Evolutionary conservation across 2,329 filamentous ascomycete genomes (phyloP).

Genomic region (Aspergillus uvarum): DNA sequence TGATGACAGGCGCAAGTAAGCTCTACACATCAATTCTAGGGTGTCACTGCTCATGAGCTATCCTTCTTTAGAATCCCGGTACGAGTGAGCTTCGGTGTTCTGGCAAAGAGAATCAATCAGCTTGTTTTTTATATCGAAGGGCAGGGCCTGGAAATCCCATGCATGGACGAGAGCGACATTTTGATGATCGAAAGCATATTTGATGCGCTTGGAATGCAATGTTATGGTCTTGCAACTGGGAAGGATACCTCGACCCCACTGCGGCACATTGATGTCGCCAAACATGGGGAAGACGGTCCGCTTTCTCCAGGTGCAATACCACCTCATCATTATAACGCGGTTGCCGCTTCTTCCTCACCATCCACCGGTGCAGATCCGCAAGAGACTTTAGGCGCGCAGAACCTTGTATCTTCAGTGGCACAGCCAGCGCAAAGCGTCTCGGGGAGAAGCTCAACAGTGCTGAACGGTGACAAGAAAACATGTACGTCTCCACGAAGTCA

Average conservation of each 20-base stretch:
- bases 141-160: constrained; percentile 38
- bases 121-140: constrained; percentile 41
- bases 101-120: constrained; percentile 31
- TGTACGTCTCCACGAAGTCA: no score
- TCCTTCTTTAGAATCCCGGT: neutral
- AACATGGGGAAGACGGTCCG: no score
- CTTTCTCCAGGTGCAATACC: no score
- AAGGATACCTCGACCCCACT: no score
- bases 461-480: no score
- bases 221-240: neutral
- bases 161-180: constrained; percentile 38
- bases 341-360: no score
- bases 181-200: constrained; percentile 36
- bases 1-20: constrained; percentile 40
- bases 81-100: neutral
- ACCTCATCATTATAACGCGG: no score
- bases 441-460: no score
- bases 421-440: no score
- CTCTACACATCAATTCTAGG: constrained; percentile 24
- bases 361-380: no score
- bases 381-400: no score
- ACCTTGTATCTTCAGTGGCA: no score
- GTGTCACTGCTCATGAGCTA: constrained; percentile 3
- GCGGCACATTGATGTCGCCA: neutral
- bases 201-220: constrained; percentile 31